A percentile compares a stretch with the other conserved stretches of the same genome.
These are phyloP conservation scores for Tephrocybe sp. DNA, from an alignment of 768 basidiomycete genomes.

Conservation along the genomic window DNA sequence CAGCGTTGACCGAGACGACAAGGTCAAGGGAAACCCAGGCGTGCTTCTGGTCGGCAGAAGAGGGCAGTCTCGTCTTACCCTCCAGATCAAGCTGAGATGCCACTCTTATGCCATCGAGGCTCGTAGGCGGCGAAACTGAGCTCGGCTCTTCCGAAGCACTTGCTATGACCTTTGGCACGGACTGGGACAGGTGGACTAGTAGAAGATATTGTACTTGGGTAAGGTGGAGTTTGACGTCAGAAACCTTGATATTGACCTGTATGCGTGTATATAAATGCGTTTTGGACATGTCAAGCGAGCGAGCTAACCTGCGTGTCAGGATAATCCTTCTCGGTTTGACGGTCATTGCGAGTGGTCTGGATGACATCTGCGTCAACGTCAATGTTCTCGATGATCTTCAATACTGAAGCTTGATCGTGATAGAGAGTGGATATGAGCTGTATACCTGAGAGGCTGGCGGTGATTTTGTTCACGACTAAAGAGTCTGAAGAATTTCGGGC, in stretches of 20 bases:
- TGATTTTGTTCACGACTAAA: constrained; percentile 55
- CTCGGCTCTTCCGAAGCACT: constrained; percentile 42
- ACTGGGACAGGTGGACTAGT: constrained; percentile 62
- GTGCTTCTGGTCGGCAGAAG: constrained; percentile 21
- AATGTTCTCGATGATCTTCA: constrained; percentile 94
- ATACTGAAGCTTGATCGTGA: constrained; percentile 43
- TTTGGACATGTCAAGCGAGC: constrained; percentile 6
- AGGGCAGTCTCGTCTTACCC: constrained; percentile 55
- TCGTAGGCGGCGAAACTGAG: constrained; percentile 26
- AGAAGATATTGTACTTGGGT: constrained; percentile 83
- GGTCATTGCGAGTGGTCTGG: constrained; percentile 60
- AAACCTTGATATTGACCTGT: constrained; percentile 72
- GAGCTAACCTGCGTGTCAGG: constrained; percentile 75
- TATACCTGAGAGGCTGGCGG: constrained; percentile 80
- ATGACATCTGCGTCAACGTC: constrained; percentile 66
- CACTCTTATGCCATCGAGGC: constrained; percentile 8
- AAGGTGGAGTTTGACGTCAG: constrained; percentile 81
- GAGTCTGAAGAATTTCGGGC: constrained; percentile 76
- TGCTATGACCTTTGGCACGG: constrained; percentile 68
- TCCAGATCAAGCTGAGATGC: constrained; percentile 38
- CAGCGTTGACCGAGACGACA: constrained; percentile 62
- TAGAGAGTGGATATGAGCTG: constrained; percentile 75
- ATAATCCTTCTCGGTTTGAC: constrained; percentile 44
- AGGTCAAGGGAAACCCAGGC: constrained; percentile 73
- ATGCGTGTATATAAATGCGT: background rate